Evolutionary conservation across 805 yeast genomes (phyloP).

Genomic region (Schizosaccharomyces cryophilus): DNA sequence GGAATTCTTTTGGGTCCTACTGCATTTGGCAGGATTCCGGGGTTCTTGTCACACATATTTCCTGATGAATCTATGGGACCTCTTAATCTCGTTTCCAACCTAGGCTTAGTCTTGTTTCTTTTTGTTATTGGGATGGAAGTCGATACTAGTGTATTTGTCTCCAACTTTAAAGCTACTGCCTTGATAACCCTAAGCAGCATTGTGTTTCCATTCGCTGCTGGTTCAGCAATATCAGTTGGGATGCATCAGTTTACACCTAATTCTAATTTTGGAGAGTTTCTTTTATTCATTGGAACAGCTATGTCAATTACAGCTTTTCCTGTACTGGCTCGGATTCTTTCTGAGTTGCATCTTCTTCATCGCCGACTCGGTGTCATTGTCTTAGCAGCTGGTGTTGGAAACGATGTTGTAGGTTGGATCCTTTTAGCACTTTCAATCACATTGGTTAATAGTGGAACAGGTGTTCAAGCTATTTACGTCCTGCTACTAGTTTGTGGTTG

Average conservation of each 20-base stretch:
- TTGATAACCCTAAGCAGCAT: constrained; percentile 47
- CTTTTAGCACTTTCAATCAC: constrained; percentile 52
- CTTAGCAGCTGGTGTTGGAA: constrained; percentile 62
- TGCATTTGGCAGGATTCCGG: constrained; percentile 46
- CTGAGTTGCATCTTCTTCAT: constrained; percentile 37
- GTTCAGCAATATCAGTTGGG: constrained; percentile 47
- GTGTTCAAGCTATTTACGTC: constrained; percentile 46
- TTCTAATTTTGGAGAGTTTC: constrained; percentile 30
- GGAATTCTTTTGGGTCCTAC: constrained; percentile 59
- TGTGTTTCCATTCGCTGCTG: constrained; percentile 61
- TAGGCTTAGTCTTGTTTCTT: constrained; percentile 51
- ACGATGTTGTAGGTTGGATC: constrained; percentile 65
- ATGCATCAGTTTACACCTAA: constrained; percentile 20
- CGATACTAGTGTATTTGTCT: constrained; percentile 37
- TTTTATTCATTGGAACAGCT: constrained; percentile 66
- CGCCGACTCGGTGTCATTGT: constrained; percentile 27
- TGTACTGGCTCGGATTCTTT: constrained; percentile 52
- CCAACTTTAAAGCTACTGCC: constrained; percentile 34
- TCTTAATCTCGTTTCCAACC: constrained; percentile 40
- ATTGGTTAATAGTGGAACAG: constrained; percentile 45
- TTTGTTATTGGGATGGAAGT: constrained; percentile 64
- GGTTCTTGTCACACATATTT: constrained; percentile 39
- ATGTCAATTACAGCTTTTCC: constrained; percentile 72
- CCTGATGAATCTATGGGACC: constrained; percentile 39
- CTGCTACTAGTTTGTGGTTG: constrained; percentile 37